These are phyloP conservation scores for Ensete ventricosum DNA, from an alignment of 176 grass and related monocot genomes.

Conservation along the genomic window DNA sequence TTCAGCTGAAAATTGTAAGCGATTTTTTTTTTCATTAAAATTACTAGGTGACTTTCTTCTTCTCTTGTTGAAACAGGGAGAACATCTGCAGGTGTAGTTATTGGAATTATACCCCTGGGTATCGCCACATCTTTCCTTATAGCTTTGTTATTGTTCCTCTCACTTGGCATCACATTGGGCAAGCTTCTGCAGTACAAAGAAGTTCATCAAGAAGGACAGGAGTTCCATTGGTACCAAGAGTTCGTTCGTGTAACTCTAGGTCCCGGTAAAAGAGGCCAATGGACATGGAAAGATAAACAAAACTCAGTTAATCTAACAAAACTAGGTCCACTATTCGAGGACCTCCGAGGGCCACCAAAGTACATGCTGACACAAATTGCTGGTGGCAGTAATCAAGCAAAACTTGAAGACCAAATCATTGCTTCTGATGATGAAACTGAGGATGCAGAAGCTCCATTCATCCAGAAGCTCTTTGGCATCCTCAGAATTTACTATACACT, in stretches of 20 bases:
- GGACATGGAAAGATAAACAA: constrained; percentile 59
- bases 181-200: constrained; percentile 81
- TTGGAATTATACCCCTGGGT: constrained; percentile 45
- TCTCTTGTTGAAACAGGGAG: constrained; percentile 29
- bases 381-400: constrained; percentile 15
- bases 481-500: constrained; percentile 60
- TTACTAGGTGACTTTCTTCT: neutral
- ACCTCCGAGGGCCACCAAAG: constrained; percentile 77
- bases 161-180: constrained; percentile 64
- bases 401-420: constrained; percentile 42
- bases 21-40: too few species aligned
- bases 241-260: constrained; percentile 47
- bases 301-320: constrained; percentile 31
- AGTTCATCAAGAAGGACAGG: constrained; percentile 49
- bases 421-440: constrained; percentile 72
- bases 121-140: constrained; percentile 42
- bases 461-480: constrained; percentile 65
- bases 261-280: constrained; percentile 67
- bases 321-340: constrained; percentile 80
- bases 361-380: constrained; percentile 63
- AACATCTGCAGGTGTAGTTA: constrained; percentile 31
- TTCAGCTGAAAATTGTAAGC: too few species aligned
- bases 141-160: constrained; percentile 62
- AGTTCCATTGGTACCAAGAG: constrained; percentile 69
- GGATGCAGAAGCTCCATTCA: constrained; percentile 48